These are phyloP conservation scores for Rubia yunnanensis DNA, from an alignment of 257 asterid genomes.

Conservation along the genomic window DNA sequence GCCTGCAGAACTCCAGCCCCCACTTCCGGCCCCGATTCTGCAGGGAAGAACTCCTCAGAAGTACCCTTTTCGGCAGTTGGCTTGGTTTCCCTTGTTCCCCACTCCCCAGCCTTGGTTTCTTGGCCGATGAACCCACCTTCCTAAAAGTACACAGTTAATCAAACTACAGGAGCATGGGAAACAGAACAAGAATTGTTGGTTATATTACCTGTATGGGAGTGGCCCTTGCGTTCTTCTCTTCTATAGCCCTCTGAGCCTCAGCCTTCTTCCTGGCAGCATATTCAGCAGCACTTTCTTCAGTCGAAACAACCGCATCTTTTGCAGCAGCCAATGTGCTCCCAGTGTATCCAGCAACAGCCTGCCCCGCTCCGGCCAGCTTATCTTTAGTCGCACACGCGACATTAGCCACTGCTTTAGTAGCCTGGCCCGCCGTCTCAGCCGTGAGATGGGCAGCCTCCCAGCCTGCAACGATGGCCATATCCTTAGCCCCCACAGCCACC, in stretches of 20 bases:
- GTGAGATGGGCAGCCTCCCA: constrained; percentile 79
- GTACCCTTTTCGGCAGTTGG: neutral
- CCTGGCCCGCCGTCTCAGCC: constrained; percentile 46
- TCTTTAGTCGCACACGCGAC: constrained; percentile 48
- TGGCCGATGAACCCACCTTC: constrained; percentile 10
- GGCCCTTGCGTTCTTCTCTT: constrained; percentile 20
- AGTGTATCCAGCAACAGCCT: constrained; percentile 29
- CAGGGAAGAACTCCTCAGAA: neutral
- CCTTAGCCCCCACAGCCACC: constrained; percentile 45
- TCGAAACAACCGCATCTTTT: constrained; percentile 44
- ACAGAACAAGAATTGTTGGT: neutral
- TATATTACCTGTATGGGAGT: constrained; percentile 21
- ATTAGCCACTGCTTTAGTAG: constrained; percentile 45
- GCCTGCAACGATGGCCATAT: constrained; percentile 52
- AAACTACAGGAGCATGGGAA: neutral
- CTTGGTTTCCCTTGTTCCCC: neutral
- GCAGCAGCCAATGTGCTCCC: constrained; percentile 50
- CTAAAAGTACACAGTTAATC: neutral
- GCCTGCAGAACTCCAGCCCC: constrained; percentile 49
- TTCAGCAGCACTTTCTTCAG: constrained; percentile 56
- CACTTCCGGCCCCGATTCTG: constrained; percentile 8
- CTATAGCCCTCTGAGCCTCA: constrained; percentile 38
- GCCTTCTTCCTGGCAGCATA: constrained; percentile 60
- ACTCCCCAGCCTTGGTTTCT: neutral
- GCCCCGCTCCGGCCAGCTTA: constrained; percentile 56